Evolutionary conservation across 768 basidiomycete species (phyloP), one percentile per base, ranked within the genome.

Genomic region (Amanita phalloides): DNA sequence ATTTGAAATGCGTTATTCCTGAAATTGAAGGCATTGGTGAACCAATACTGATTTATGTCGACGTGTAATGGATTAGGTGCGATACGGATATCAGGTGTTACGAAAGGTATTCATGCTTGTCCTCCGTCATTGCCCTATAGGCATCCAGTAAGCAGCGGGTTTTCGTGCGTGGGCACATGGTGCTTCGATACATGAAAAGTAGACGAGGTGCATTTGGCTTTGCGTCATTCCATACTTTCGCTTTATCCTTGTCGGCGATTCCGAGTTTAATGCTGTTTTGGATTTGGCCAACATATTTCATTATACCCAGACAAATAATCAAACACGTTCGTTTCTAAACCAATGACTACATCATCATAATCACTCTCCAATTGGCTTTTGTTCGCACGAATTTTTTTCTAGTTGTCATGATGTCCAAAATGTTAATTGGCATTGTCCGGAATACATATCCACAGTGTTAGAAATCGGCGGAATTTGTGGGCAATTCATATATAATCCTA

Each of bases 11-110:
- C 64, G 91, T 94, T 59, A 94, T 97, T 59, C 93, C 94, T 25
- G 95, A 98, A 72, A 96, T 97, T 58, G 90, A 93, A 64, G 90
- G 91, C 44, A 89, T 94, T 25, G 96, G 95, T 50, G 94, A 98
- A 66, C 96, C 96, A 25, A 78, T 98, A 59, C 72, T 98, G 61
- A 81, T 97, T 57, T 98, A 96, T 70, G 83, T 96, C 63, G 91
- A 90, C 67, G 82, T 86, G 63, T 86, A 69, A 69, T 56, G 8
- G 20, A 13, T 33, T 6, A 32, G 33, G 49, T 50, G 13, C 20
- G 49, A 39, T 26, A 23, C 25, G 41, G 8, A 42, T 5, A 42
- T 42, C 6, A 17, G 17, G 17, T 30, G n/a, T 23, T 45, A 26
- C 2, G 43, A 38, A 38, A 8, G 25, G 10, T 28, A 30, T 11